Conservation (phyloP, 352 stramenopile species). For the Pythium phragmitis region DNA sequence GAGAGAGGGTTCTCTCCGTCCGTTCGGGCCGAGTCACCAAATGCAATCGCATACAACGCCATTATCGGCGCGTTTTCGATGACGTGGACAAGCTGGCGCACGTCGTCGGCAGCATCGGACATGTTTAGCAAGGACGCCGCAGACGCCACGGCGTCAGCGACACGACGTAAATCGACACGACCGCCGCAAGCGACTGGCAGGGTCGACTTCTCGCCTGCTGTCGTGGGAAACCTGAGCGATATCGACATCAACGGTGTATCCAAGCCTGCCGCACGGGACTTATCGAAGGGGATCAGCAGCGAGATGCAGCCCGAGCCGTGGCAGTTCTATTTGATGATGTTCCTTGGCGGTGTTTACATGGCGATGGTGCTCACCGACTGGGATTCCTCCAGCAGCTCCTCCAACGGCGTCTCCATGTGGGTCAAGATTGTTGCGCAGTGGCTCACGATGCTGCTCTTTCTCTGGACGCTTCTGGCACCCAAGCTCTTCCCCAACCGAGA, state of each 20-base stretch:
- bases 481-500: conserved; percentile 93
- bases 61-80: conserved; percentile 61
- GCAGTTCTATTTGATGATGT: conserved; percentile 94
- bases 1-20: conserved; percentile 20
- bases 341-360: conserved; percentile 91
- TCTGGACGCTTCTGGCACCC: conserved; percentile 93
- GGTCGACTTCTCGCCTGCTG: conserved; percentile 29
- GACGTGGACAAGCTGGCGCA: conserved; percentile 73
- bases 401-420: conserved; percentile 92
- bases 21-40: conserved; percentile 9
- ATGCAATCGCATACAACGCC: conserved; percentile 37
- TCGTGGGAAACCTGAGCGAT: conserved; percentile 56
- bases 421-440: conserved; percentile 95
- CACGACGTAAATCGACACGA: conserved; percentile 12
- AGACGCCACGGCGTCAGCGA: conserved; percentile 6
- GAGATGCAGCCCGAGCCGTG: conserved; percentile 68
- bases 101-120: conserved; percentile 48
- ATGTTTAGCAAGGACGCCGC: conserved; percentile 71
- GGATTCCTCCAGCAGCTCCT: conserved; percentile 78
- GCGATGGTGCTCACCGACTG: conserved; percentile 95
- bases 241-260: not conserved
- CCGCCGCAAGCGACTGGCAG: not conserved
- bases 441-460: conserved; percentile 92
- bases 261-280: not conserved
- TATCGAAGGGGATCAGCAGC: not conserved